Conservation (phyloP, 2,329 filamentous ascomycete genomes). For the Fusarium siculi region DNA sequence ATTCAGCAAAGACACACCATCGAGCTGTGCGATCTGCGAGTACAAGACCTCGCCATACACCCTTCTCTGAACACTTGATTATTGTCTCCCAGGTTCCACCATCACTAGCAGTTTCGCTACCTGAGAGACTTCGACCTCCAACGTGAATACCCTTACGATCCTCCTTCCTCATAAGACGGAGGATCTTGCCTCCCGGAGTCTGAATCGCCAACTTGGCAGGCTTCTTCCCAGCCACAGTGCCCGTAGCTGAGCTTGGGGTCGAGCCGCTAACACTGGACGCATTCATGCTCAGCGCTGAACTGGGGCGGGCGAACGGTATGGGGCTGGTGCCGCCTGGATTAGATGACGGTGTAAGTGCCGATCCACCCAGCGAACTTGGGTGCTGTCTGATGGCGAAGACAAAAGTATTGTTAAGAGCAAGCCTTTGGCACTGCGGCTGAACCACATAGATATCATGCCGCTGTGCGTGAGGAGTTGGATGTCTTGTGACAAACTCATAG, state of each 20-base stretch:
- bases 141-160: constrained; percentile 68
- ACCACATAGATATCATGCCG: constrained; percentile 96
- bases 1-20: constrained; percentile 95
- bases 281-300: constrained; percentile 73
- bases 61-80: constrained; percentile 87
- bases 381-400: constrained; percentile 97
- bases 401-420: constrained; percentile 96
- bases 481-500: constrained; percentile 91
- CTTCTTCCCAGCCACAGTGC: constrained; percentile 73
- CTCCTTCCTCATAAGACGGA: constrained; percentile 85
- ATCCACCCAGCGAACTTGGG: constrained; percentile 66
- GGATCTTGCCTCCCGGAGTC: constrained; percentile 92
- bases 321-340: constrained; percentile 64
- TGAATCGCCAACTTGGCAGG: constrained; percentile 97
- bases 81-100: constrained; percentile 89
- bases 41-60: constrained; percentile 83
- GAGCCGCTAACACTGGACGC: constrained; percentile 67
- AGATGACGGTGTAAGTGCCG: constrained; percentile 57
- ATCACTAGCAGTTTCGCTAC: constrained; percentile 70
- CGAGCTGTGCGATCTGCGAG: constrained; percentile 84
- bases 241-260: constrained; percentile 64
- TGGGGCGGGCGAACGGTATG: constrained; percentile 69
- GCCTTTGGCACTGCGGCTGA: constrained; percentile 88
- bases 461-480: constrained; percentile 97
- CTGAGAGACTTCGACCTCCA: constrained; percentile 54